Conservation (phyloP, 1,284 basidiomycete genomes). For the Omphalotus olearius region DNA sequence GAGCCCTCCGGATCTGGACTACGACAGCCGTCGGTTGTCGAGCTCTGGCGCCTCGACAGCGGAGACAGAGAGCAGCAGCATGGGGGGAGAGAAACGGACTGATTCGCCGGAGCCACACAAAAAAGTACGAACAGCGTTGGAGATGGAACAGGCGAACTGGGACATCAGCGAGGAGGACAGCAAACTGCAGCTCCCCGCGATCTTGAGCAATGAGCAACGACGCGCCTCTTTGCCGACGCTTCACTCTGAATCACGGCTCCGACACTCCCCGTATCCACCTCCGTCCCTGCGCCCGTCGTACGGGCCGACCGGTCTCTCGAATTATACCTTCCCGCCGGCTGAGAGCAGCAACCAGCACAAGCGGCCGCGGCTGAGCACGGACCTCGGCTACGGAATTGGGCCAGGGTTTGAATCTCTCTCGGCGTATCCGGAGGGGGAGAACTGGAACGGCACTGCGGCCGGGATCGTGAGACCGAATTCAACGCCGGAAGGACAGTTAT, state of each 20-base stretch:
- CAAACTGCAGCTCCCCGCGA: slow-evolving; percentile 64
- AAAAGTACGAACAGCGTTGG: slow-evolving; percentile 28
- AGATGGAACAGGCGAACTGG: slow-evolving; percentile 6
- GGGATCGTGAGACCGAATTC: slow-evolving; percentile 53
- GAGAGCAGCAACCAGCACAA: slow-evolving; percentile 32
- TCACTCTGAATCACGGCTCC: slow-evolving; percentile 43
- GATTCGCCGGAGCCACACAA: slow-evolving; percentile 46
- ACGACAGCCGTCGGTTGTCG: slow-evolving; percentile 57
- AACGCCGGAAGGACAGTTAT: slow-evolving; percentile 59
- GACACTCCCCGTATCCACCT: slow-evolving; percentile 47
- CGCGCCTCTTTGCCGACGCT: slow-evolving; percentile 63
- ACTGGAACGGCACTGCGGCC: slow-evolving; percentile 41
- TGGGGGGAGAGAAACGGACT: slow-evolving; percentile 56
- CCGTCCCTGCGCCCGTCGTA: slow-evolving; percentile 40
- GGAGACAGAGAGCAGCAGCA: slow-evolving; percentile 59
- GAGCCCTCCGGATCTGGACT: slow-evolving; percentile 44
- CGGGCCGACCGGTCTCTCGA: slow-evolving; percentile 42
- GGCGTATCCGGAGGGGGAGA: slow-evolving; percentile 41
- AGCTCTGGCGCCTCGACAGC: slow-evolving; percentile 52
- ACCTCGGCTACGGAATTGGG: slow-evolving; percentile 39
- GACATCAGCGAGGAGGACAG: slow-evolving; percentile 22
- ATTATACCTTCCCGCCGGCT: slow-evolving; percentile 59
- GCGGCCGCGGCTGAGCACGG: slow-evolving; percentile 48
- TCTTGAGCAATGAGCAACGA: slow-evolving; percentile 56
- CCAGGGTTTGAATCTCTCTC: slow-evolving; percentile 39